Conservation (phyloP, 2,329 filamentous ascomycete species). For the Verticillium dahliae region DNA sequence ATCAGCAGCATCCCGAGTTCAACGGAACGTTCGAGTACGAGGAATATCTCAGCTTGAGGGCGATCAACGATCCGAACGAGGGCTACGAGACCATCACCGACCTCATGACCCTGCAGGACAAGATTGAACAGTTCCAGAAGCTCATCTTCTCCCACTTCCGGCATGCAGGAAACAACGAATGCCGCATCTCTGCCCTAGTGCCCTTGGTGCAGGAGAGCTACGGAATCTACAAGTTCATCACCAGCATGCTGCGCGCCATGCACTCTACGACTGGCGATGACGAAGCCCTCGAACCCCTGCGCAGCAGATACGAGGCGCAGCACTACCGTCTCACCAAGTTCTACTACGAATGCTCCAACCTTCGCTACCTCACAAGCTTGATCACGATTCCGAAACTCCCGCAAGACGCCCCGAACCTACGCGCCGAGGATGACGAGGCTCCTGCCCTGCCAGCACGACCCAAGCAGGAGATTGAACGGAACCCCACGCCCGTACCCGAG, state of each 20-base stretch:
- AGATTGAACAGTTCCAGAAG: constrained; percentile 98
- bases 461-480: constrained; percentile 64
- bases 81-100: constrained; percentile 96
- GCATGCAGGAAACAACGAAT: constrained; percentile 88
- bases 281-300: constrained; percentile 82
- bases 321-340: constrained; percentile 96
- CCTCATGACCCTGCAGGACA: constrained; percentile 92
- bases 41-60: constrained; percentile 96
- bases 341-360: constrained; percentile 98
- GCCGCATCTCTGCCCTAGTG: constrained; percentile 87
- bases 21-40: constrained; percentile 99
- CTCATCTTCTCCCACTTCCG: constrained; percentile 97
- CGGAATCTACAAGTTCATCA: constrained; percentile 99
- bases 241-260: constrained; percentile 98
- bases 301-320: constrained; percentile 86
- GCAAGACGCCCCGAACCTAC: constrained; percentile 84
- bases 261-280: constrained; percentile 92
- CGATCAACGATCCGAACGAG: constrained; percentile 97
- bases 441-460: constrained; percentile 77
- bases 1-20: constrained; percentile 94
- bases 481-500: constrained; percentile 58
- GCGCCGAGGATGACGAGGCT: constrained; percentile 76
- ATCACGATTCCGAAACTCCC: constrained; percentile 95
- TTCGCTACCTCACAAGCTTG: constrained; percentile 90
- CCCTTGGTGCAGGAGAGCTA: constrained; percentile 96